Evolutionary conservation across 495 filamentous ascomycete genomes (phyloP).

Genomic region (Hapsidospora chrysogenum): DNA sequence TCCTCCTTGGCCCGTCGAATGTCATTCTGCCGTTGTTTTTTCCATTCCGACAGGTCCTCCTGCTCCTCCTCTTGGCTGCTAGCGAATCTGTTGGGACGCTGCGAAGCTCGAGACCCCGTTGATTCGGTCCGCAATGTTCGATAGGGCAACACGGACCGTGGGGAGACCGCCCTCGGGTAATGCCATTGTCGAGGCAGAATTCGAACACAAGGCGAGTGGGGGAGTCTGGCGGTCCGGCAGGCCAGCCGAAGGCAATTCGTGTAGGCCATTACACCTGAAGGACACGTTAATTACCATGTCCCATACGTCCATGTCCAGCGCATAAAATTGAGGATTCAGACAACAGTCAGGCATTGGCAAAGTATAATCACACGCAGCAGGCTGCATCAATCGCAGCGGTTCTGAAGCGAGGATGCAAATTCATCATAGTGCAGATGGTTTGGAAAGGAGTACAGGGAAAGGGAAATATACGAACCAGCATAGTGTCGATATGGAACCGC

Average conservation of each 20-base stretch:
- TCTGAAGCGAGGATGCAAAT: slow-evolving; percentile 2
- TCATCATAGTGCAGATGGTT: slow-evolving; percentile 1
- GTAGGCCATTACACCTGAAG: slow-evolving; percentile 1
- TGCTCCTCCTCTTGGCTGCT: slow-evolving; percentile 1
- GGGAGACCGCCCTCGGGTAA: no score
- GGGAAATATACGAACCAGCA: slow-evolving; percentile 2
- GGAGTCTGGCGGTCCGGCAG: slow-evolving; percentile 1
- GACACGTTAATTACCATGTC: not conserved
- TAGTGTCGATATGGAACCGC: slow-evolving; percentile 1
- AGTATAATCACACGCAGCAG: slow-evolving; percentile 3
- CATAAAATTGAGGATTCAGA: not conserved
- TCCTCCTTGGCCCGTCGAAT: not conserved
- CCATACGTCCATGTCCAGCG: not conserved
- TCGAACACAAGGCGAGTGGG: no score
- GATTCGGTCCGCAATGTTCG: no score
- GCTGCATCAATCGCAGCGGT: slow-evolving; percentile 6
- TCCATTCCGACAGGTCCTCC: slow-evolving; percentile 1
- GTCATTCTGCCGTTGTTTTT: not conserved
- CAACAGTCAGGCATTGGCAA: not conserved
- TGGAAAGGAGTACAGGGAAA: not conserved
- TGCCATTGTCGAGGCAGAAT: no score
- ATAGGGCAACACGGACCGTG: no score
- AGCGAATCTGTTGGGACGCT: not conserved
- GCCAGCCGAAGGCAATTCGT: slow-evolving; percentile 3
- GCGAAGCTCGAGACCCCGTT: slow-evolving; percentile 1